These are phyloP conservation scores for Irpex sp. DNA, from an alignment of 1,284 basidiomycete species.

Conservation along the genomic window DNA sequence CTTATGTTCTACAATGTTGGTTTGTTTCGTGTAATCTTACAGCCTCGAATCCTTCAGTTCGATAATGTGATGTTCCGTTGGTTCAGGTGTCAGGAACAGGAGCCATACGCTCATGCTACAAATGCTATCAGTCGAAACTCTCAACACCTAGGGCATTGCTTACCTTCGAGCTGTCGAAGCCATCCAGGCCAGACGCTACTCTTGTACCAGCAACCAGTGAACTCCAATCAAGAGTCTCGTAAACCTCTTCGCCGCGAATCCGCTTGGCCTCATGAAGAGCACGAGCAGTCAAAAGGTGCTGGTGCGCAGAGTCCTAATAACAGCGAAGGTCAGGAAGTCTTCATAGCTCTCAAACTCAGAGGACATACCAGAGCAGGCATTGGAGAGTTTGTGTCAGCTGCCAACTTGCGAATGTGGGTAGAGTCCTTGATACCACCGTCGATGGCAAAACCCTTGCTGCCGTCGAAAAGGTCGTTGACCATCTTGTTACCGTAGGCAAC, in stretches of 20 bases:
- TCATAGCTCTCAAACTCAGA: background rate
- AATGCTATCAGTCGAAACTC: background rate
- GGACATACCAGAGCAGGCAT: constrained; percentile 62
- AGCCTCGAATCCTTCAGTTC: background rate
- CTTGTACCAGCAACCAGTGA: constrained; percentile 63
- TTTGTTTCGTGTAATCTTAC: background rate
- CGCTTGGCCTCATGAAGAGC: constrained; percentile 52
- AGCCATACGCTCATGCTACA: constrained; percentile 1
- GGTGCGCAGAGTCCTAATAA: constrained; percentile 58
- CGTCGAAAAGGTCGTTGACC: constrained; percentile 70
- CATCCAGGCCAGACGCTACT: constrained; percentile 61
- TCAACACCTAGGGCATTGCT: background rate
- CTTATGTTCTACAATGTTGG: background rate
- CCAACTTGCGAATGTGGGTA: constrained; percentile 57
- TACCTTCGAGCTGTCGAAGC: constrained; percentile 47
- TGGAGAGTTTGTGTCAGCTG: constrained; percentile 64
- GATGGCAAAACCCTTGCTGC: constrained; percentile 76
- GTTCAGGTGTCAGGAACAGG: constrained; percentile 1
- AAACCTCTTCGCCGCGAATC: constrained; percentile 38
- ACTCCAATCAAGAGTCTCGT: constrained; percentile 67
- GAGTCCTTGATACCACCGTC: constrained; percentile 87
- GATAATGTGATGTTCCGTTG: background rate
- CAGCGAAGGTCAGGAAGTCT: too few species aligned
- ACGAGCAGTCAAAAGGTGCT: constrained; percentile 74
- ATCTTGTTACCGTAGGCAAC: constrained; percentile 66